A percentile compares a stretch with the other conserved stretches of the same genome.
phyloP scores from a whole-genome alignment of 805 yeast species.

The Ascoidea tarda region DNA sequence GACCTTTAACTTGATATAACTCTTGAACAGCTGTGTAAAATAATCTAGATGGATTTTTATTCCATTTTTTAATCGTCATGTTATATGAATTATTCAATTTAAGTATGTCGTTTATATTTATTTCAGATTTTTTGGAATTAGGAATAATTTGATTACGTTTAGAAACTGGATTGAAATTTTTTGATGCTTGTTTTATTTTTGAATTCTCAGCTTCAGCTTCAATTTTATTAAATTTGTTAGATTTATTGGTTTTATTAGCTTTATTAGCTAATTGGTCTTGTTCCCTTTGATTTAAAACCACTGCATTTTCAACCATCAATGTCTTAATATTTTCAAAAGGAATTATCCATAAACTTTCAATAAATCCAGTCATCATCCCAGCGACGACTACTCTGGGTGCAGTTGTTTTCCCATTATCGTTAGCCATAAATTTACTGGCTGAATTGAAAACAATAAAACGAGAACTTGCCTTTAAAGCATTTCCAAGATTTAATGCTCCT shows the following conservation, averaged over 20 bases:
- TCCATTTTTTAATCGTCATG: conserved; percentile 18
- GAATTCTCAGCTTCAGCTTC: neutral
- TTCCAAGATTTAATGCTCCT: conserved; percentile 64
- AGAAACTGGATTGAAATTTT: neutral
- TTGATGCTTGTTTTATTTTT: neutral
- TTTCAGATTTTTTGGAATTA: conserved; percentile 7
- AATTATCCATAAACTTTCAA: conserved; percentile 71
- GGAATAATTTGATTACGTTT: neutral
- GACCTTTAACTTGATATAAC: conserved; percentile 64
- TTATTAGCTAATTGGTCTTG: conserved; percentile 14
- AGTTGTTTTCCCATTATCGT: conserved; percentile 41
- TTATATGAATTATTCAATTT: conserved; percentile 15
- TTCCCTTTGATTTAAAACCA: conserved; percentile 18
- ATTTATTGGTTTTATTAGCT: conserved; percentile 19
- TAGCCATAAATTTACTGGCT: conserved; percentile 53
- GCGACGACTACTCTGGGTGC: conserved; percentile 65
- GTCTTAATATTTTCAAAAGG: conserved; percentile 86
- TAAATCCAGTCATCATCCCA: conserved; percentile 53
- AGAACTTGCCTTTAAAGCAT: conserved; percentile 56
- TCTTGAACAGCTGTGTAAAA: conserved; percentile 40
- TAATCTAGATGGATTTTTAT: conserved; percentile 39
- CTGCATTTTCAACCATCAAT: conserved; percentile 60
- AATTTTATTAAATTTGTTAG: conserved; percentile 14
- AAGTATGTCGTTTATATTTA: conserved; percentile 18
- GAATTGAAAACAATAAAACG: conserved; percentile 65